phyloP scores from a whole-genome alignment of 176 grass and related monocot genomes.

The Lolium multiflorum region DNA sequence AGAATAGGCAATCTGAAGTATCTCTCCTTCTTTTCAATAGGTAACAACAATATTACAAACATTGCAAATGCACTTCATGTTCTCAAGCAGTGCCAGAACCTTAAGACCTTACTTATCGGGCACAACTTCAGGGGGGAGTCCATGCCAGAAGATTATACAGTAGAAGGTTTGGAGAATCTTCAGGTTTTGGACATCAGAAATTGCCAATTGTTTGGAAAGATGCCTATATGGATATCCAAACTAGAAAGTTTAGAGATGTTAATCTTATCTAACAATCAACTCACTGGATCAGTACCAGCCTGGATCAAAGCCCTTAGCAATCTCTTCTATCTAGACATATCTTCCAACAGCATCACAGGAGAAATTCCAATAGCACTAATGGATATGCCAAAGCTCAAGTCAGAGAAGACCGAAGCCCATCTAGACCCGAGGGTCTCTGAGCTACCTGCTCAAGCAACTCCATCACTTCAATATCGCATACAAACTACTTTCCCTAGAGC shows the following conservation, averaged over 20 bases:
- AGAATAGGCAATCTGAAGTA: slow-evolving; percentile 38
- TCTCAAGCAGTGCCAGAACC: slow-evolving; percentile 36
- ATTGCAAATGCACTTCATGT: slow-evolving; percentile 44
- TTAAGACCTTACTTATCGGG: slow-evolving; percentile 38
- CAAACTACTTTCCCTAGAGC: neutral
- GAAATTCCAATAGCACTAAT: slow-evolving; percentile 27
- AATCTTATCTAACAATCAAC: neutral
- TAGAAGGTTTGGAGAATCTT: neutral
- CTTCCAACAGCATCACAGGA: slow-evolving; percentile 21
- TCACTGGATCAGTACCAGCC: slow-evolving; percentile 21
- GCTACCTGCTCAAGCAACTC: neutral
- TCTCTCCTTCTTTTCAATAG: slow-evolving; percentile 49
- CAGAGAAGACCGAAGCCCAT: slow-evolving; percentile 10
- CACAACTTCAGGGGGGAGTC: slow-evolving; percentile 34
- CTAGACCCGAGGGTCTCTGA: neutral
- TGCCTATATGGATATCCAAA: slow-evolving; percentile 46
- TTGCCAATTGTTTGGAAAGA: neutral
- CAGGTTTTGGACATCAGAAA: neutral
- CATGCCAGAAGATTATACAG: slow-evolving; percentile 14
- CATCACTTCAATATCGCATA: neutral
- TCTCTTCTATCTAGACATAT: slow-evolving; percentile 40
- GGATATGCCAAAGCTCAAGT: slow-evolving; percentile 31
- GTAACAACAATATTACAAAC: slow-evolving; percentile 1
- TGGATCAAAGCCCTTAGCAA: neutral
- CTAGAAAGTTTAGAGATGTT: neutral